Evolutionary conservation across 2,329 filamentous ascomycete genomes (phyloP).

Genomic region (Tolypocladium pustulatum): DNA sequence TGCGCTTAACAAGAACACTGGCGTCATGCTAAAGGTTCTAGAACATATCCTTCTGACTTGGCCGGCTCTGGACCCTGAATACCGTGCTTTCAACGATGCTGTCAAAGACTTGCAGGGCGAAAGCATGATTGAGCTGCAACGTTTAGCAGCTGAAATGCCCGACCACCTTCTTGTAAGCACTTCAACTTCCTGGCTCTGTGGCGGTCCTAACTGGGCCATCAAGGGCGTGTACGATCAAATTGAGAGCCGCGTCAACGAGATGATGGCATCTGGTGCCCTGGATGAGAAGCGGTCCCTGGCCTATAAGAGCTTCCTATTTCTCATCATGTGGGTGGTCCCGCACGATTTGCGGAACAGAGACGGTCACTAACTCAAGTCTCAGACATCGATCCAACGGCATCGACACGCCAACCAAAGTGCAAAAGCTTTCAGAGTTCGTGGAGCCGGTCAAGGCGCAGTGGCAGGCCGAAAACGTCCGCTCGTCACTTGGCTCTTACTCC

Average conservation of each 20-base stretch:
- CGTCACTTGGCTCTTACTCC: slow-evolving; percentile 61
- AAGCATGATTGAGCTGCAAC: slow-evolving; percentile 78
- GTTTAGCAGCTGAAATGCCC: slow-evolving; percentile 81
- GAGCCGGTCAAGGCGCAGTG: slow-evolving; percentile 74
- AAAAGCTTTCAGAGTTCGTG: slow-evolving; percentile 66
- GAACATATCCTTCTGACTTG: slow-evolving; percentile 84
- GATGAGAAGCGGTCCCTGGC: slow-evolving; percentile 81
- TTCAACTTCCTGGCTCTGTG: neutral
- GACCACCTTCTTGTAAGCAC: slow-evolving; percentile 66
- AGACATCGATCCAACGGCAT: slow-evolving; percentile 74
- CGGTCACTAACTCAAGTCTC: slow-evolving; percentile 4
- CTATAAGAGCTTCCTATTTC: slow-evolving; percentile 84
- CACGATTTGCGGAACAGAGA: neutral
- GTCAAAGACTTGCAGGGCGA: slow-evolving; percentile 81
- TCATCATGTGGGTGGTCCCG: slow-evolving; percentile 58
- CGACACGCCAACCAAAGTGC: slow-evolving; percentile 58
- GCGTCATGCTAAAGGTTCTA: slow-evolving; percentile 79
- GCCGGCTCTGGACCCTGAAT: slow-evolving; percentile 60
- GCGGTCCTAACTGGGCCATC: slow-evolving; percentile 8
- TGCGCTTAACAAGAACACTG: slow-evolving; percentile 64
- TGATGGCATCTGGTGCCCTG: slow-evolving; percentile 59
- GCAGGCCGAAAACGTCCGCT: slow-evolving; percentile 59
- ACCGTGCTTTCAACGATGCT: slow-evolving; percentile 70
- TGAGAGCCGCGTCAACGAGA: slow-evolving; percentile 70
- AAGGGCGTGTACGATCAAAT: slow-evolving; percentile 79